Evolutionary conservation across 441 rosid genomes (phyloP), one percentile per base, ranked within the genome.

Genomic region (Biscutella auriculata): DNA sequence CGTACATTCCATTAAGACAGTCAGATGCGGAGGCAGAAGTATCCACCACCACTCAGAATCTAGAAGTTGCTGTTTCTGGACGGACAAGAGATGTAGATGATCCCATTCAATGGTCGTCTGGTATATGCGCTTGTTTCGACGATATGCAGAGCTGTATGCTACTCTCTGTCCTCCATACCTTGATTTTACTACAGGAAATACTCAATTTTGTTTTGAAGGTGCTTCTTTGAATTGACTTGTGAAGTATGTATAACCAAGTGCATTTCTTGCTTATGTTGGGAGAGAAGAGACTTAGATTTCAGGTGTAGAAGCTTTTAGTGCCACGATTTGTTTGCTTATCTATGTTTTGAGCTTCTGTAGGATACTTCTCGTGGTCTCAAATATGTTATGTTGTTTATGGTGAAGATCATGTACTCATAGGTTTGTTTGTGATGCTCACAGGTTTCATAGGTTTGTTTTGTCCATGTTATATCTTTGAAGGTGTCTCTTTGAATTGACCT

Each of bases 71-170:
- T 41, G 71, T 28, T 45, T 47, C 62, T 51, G 54, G 23, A 53
- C 26, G 19, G 14, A 32, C 42, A 6, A 40, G 33, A 19, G 23
- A 19, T 19, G 23, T 4, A n/a, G 77, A 55, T 29, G 76, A 46
- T 32, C 74, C 72, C 30, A 55, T 30, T 3, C 87, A 65, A 19
- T 92, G 96, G 98, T 82, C 96, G 15, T 92, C 96, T 60, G 98
- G 98, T 73, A 88, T 92, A 47, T 92, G 98, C 66, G 98, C 96
- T 36, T 92, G 98, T 57, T 86, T 79, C 68, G 98, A 92, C 81
- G 96, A 92, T 79, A 73, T 78, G 75, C 95, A 74, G 77, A 92
- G 94, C 94, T 92, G 96, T 88, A 92, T 69, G 94, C 84, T 82
- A 78, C 88, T 85, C 77, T 82, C 65, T 82, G 74, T 67, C 73